Conservation (phyloP, 2,329 filamentous ascomycete species). For the Fusarium odoratissimum region DNA sequence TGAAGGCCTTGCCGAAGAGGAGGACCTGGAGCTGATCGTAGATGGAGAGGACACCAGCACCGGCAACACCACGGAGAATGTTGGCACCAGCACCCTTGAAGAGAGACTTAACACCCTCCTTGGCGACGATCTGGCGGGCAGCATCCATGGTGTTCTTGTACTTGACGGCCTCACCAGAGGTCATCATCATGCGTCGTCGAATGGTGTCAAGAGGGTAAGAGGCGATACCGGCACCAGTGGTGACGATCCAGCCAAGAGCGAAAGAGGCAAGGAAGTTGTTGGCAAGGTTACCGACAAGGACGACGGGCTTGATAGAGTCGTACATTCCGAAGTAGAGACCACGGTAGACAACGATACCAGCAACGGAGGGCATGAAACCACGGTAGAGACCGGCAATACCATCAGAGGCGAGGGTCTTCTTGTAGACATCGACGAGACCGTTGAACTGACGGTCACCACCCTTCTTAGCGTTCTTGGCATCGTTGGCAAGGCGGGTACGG, state of each 20-base stretch:
- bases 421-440: slow-evolving; percentile 99
- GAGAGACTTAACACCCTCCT: slow-evolving; percentile 97
- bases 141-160: slow-evolving; percentile 98
- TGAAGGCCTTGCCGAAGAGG: slow-evolving; percentile 99
- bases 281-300: slow-evolving; percentile 90
- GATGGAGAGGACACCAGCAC: slow-evolving; percentile 99
- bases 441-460: slow-evolving; percentile 99
- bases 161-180: slow-evolving; percentile 96
- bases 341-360: slow-evolving; percentile 99
- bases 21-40: slow-evolving; percentile 99
- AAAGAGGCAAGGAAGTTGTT: slow-evolving; percentile 99
- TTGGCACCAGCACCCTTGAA: slow-evolving; percentile 99
- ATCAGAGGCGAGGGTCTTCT: slow-evolving; percentile 98
- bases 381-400: slow-evolving; percentile 99
- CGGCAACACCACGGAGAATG: slow-evolving; percentile 99
- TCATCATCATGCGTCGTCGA: slow-evolving; percentile 99
- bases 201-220: slow-evolving; percentile 99
- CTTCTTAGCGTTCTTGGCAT: slow-evolving; percentile 97
- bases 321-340: slow-evolving; percentile 99
- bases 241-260: slow-evolving; percentile 98
- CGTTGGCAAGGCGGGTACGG: slow-evolving; percentile 99
- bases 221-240: slow-evolving; percentile 99
- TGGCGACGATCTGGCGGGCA: slow-evolving; percentile 94
- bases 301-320: slow-evolving; percentile 99
- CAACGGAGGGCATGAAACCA: slow-evolving; percentile 99